Percentiles rank a stretch among this genome's conserved stretches.
Conservation (phyloP, 352 stramenopile genomes). For the Phytophthora melonis region DNA sequence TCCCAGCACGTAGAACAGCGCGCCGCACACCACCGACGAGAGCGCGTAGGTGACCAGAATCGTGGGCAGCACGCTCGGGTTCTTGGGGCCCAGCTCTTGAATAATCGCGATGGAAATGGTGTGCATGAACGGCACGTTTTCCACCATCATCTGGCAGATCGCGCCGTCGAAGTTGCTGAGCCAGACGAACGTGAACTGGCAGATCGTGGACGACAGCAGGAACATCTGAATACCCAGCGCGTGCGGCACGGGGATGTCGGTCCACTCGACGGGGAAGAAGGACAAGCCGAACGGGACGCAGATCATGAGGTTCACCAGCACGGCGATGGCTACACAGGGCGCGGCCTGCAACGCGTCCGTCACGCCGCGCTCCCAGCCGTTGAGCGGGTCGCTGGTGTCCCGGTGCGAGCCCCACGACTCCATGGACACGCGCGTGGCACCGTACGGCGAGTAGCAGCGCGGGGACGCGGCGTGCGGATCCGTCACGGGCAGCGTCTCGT, state of each 20-base stretch:
- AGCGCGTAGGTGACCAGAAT: conserved; percentile 94
- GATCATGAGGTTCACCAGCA: conserved; percentile 89
- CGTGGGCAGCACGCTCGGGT: conserved; percentile 85
- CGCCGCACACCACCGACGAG: conserved; percentile 88
- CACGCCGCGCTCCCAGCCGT: conserved; percentile 36
- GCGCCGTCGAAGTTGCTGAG: conserved; percentile 80
- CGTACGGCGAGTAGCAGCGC: conserved; percentile 37
- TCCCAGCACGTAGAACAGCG: conserved; percentile 91
- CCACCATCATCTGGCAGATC: conserved; percentile 94
- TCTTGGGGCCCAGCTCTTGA: conserved; percentile 78
- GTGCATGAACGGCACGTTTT: conserved; percentile 97
- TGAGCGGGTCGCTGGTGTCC: conserved; percentile 18
- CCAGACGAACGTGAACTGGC: conserved; percentile 83
- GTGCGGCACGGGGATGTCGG: conserved; percentile 77
- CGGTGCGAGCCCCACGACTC: conserved; percentile 32
- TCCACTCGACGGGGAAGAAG: conserved; percentile 87
- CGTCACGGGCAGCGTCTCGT: conserved; percentile 35
- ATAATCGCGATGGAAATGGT: conserved; percentile 89
- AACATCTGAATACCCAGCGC: conserved; percentile 88
- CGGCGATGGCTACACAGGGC: conserved; percentile 74
- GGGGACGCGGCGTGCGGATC: conserved; percentile 24
- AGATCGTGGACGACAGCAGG: conserved; percentile 79
- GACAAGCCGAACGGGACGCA: conserved; percentile 86
- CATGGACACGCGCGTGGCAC: conserved; percentile 13
- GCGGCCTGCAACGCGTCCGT: conserved; percentile 50